phyloP scores from a whole-genome alignment of 2,329 filamentous ascomycete species.

The Mycosphaerella arachidis region DNA sequence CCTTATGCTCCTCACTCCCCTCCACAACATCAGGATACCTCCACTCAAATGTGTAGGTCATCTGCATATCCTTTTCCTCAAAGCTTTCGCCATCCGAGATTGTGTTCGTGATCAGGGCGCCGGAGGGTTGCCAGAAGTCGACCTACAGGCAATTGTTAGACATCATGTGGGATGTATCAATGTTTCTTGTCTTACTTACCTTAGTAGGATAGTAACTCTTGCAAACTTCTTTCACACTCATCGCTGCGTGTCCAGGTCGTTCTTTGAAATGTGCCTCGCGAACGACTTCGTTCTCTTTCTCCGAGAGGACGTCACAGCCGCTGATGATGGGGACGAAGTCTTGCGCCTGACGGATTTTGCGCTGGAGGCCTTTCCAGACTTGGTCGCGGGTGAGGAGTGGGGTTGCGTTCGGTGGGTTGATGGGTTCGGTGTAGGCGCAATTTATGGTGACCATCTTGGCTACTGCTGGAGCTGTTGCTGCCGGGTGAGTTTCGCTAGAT shows the following conservation, averaged over 20 bases:
- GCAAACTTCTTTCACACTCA: slow-evolving; percentile 37
- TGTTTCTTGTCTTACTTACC: slow-evolving; percentile 27
- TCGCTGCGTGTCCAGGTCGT: slow-evolving; percentile 26
- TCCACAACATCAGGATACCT: slow-evolving; percentile 33
- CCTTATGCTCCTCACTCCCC: slow-evolving; percentile 34
- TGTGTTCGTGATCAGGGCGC: slow-evolving; percentile 43
- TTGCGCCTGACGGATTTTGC: slow-evolving; percentile 44
- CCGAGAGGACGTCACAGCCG: slow-evolving; percentile 39
- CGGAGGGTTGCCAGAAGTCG: slow-evolving; percentile 44
- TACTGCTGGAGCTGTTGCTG: neutral
- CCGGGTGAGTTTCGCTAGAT: neutral
- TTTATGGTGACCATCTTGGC: slow-evolving; percentile 27
- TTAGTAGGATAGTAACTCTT: slow-evolving; percentile 37
- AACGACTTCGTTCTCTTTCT: slow-evolving; percentile 33
- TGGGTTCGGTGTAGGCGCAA: slow-evolving; percentile 40
- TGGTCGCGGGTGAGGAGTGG: slow-evolving; percentile 35
- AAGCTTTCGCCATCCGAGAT: slow-evolving; percentile 38
- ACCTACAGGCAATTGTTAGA: slow-evolving; percentile 30
- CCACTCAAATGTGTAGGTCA: slow-evolving; percentile 48
- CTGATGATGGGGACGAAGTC: slow-evolving; percentile 45
- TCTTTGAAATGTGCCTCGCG: slow-evolving; percentile 40
- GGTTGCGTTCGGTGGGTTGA: slow-evolving; percentile 40
- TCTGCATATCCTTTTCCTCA: slow-evolving; percentile 34
- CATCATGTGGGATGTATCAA: no score
- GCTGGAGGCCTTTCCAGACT: slow-evolving; percentile 44